Conservation (phyloP, 176 grass and related monocot genomes). For the Oryza meyeriana region DNA sequence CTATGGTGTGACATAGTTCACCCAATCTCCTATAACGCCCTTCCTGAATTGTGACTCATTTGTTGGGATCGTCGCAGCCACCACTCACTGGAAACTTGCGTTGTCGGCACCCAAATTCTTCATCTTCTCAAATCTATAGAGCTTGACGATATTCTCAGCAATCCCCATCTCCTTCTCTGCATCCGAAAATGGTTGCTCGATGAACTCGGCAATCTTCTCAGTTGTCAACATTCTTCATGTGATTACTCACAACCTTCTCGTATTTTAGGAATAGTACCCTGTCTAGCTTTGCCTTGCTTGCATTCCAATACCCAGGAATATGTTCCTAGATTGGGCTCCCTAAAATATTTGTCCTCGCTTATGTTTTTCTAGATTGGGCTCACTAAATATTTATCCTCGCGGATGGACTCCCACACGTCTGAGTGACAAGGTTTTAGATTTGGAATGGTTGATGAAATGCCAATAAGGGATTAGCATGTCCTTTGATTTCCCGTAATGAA, state of each 20-base stretch:
- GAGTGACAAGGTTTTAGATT: too few relatives aligned
- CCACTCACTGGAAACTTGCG: neutral
- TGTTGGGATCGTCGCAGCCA: neutral
- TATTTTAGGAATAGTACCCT: constrained; percentile 28
- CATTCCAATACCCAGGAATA: constrained; percentile 24
- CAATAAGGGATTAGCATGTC: constrained; percentile 26
- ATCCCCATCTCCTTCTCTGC: neutral
- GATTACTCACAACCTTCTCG: constrained; percentile 18
- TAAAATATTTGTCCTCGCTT: too few relatives aligned
- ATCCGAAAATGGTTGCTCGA: neutral
- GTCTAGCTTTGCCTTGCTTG: neutral
- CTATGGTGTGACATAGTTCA: too few relatives aligned
- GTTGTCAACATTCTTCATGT: neutral
- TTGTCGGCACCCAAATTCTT: neutral
- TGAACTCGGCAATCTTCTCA: constrained; percentile 19
- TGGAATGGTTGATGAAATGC: neutral
- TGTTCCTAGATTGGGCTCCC: too few relatives aligned
- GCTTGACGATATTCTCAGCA: neutral
- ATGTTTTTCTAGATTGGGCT: constrained; percentile 22
- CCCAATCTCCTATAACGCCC: neutral
- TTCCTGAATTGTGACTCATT: constrained; percentile 1
- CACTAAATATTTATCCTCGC: neutral
- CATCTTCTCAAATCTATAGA: constrained; percentile 12
- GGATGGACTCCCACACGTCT: neutral
- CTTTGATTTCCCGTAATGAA: constrained; percentile 36